phyloP scores from a whole-genome alignment of 129 eudicot species.

The Flaveria ramosissima region DNA sequence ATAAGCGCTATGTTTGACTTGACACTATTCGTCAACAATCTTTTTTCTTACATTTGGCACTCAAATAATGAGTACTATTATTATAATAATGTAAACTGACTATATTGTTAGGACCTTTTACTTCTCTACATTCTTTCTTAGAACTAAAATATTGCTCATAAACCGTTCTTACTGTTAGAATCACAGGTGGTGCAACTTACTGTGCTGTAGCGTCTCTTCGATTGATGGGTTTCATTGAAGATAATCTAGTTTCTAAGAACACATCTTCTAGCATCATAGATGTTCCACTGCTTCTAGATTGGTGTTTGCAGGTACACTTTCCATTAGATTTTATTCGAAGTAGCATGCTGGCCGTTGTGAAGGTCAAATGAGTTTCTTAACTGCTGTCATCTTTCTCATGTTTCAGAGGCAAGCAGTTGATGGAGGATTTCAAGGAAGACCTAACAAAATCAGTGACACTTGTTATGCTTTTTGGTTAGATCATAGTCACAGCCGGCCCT shows the following conservation, averaged over 20 bases:
- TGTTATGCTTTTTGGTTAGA: constrained; percentile 96
- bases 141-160: constrained; percentile 41
- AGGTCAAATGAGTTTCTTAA: constrained; percentile 14
- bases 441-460: constrained; percentile 88
- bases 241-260: constrained; percentile 49
- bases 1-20: neutral
- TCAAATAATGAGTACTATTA: neutral
- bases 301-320: constrained; percentile 75
- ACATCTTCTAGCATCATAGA: constrained; percentile 55
- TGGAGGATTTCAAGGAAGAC: constrained; percentile 96
- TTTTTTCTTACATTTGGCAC: neutral
- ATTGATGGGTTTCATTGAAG: constrained; percentile 88
- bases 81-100: neutral
- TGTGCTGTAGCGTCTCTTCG: constrained; percentile 94
- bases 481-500: constrained; percentile 8
- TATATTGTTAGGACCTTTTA: neutral
- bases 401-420: constrained; percentile 83
- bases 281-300: constrained; percentile 77
- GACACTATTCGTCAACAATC: constrained; percentile 6
- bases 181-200: constrained; percentile 99
- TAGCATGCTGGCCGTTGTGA: constrained; percentile 9
- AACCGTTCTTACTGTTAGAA: constrained; percentile 55
- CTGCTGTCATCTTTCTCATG: constrained; percentile 19
- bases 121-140: neutral
- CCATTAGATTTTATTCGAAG: neutral